Evolutionary conservation across 108 stramenopile genomes (phyloP).

Genomic region (Cyclotella distinguenda): DNA sequence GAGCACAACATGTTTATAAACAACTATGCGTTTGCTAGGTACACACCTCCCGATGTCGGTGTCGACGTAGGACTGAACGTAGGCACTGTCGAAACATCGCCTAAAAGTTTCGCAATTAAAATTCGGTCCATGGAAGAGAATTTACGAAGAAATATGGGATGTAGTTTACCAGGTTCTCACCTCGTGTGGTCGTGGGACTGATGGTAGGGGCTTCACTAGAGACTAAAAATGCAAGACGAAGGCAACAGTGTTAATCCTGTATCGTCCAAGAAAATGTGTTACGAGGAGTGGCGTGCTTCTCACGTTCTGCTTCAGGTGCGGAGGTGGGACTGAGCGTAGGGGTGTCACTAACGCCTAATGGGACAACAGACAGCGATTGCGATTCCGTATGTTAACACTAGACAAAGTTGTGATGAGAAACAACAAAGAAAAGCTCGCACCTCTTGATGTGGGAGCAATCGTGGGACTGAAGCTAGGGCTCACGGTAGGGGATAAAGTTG

Average conservation of each 20-base stretch:
- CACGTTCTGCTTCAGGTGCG: neutral
- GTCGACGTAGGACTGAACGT: neutral
- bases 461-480: neutral
- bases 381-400: neutral
- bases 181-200: no score
- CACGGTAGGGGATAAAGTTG: neutral
- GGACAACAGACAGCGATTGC: neutral
- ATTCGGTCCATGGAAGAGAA: no score
- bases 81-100: no score
- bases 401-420: neutral
- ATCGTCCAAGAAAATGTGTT: neutral
- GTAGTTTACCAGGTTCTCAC: no score
- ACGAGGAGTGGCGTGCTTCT: neutral
- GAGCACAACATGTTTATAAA: neutral
- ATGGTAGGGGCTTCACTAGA: no score
- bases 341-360: neutral
- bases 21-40: neutral
- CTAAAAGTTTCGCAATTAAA: no score
- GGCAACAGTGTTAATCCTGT: no score
- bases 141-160: no score
- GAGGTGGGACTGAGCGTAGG: slow-evolving; percentile 8
- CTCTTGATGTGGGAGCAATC: neutral
- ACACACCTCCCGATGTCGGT: neutral
- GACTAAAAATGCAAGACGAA: no score
- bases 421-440: neutral